Conservation (phyloP, 345 rosid species). For the Eucalyptus tenuipes region DNA sequence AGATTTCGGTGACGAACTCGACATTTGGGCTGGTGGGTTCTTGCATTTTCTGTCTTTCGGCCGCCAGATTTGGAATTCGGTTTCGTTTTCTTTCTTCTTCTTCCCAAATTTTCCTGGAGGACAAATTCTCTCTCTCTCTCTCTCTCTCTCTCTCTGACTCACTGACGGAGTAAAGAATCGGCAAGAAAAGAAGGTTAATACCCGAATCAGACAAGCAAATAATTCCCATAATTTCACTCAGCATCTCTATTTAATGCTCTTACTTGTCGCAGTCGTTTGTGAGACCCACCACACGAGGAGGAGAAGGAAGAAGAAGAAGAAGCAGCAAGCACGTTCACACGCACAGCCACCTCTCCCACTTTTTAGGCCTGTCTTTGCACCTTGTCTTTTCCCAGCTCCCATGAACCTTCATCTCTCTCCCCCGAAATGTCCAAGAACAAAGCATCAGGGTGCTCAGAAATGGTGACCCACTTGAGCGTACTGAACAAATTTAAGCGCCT, state of each 20-base stretch:
- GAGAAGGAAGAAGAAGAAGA: background rate
- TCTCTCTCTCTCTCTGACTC: background rate
- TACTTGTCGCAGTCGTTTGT: background rate
- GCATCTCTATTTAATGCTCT: background rate
- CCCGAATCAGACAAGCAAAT: background rate
- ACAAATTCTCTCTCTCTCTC: background rate
- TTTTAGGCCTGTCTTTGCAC: background rate
- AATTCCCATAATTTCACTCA: background rate
- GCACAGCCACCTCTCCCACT: background rate
- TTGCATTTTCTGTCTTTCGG: background rate
- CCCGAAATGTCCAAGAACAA: background rate
- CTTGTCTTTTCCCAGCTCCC: background rate
- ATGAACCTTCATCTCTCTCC: background rate
- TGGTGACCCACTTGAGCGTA: slow-evolving; percentile 17
- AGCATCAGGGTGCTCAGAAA: background rate
- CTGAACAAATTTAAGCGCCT: slow-evolving; percentile 25
- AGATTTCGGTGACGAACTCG: background rate
- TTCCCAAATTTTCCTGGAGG: background rate
- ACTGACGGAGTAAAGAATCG: background rate
- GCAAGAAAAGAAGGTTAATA: background rate
- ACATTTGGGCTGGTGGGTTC: background rate
- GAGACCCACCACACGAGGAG: background rate
- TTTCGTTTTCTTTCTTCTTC: background rate
- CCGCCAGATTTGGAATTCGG: background rate
- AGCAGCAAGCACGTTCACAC: background rate